Base-by-base conservation (phyloP, 139 green algal species). In the Chlorella sp. region DNA sequence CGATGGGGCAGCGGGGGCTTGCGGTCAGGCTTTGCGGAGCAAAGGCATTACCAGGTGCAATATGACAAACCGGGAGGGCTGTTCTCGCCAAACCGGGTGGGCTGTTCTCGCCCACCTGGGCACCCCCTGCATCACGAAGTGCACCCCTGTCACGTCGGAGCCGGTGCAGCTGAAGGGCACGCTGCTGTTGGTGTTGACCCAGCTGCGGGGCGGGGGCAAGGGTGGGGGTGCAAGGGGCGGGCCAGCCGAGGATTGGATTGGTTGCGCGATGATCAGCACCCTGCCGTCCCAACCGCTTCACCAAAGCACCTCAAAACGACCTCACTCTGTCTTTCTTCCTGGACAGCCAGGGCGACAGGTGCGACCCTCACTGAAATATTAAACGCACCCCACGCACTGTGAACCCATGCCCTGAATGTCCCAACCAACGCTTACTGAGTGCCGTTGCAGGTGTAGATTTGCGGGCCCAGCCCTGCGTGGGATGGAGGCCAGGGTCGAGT, bases 371-470 rank as follows among this genome's bases (percentile, higher is more conserved):
- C n/a, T n/a, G n/a, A n/a, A n/a, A n/a, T n/a, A n/a, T n/a, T n/a
- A n/a, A n/a, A n/a, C n/a, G n/a, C n/a, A n/a, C n/a, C n/a, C n/a
- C n/a, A n/a, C n/a, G n/a, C n/a, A n/a, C n/a, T n/a, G n/a, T n/a
- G n/a, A n/a, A n/a, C n/a, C n/a, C n/a, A n/a, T n/a, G n/a, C 2
- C 1, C 60, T 68, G 28, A 68, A 26, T 30, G 22, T 68, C 34
- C 34, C 19, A 74, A n/a, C 34, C 44, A n/a, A 19, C 34, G 34
- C 70, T 46, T 28, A 76, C 36, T 76, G 40, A 2, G 70, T 58
- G 20, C 70, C 70, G 28, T 76, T 76, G 70, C 70, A 79, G 43
- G 73, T 79, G 73, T 79, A 79, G 40, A 79, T 79, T 30, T 79
- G 73, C 8, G 73, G 73, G 0, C 73, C 73, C n/a, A 43, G 6